Evolutionary conservation across 139 green algal species (phyloP).

Genomic region (Chlamydomonas applanata): DNA sequence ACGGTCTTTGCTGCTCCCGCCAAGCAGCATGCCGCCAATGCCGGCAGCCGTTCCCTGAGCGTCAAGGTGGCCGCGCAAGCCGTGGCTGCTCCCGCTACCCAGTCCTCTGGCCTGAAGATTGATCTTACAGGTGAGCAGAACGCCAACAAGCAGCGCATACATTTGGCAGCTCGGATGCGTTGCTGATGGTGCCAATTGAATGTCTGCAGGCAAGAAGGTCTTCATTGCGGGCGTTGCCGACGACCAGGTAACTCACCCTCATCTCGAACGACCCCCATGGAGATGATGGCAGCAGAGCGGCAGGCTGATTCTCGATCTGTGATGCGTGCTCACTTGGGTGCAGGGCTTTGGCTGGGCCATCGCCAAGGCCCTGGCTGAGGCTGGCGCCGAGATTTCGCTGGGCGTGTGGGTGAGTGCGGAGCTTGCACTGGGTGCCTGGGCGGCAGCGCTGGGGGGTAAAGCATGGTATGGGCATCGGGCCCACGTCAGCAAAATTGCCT

Average conservation of each 20-base stretch:
- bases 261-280: neutral
- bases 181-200: neutral
- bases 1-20: too few species aligned
- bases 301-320: neutral
- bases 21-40: too few species aligned
- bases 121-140: constrained; percentile 58
- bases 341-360: constrained; percentile 97
- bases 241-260: constrained; percentile 76
- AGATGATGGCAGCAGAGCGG: neutral
- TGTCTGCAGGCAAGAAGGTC: constrained; percentile 88
- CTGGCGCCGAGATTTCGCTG: constrained; percentile 92
- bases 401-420: constrained; percentile 90
- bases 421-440: too few species aligned
- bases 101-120: constrained; percentile 50
- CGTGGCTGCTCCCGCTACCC: constrained; percentile 23
- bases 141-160: neutral
- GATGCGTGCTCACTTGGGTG: neutral
- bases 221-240: constrained; percentile 99
- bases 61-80: constrained; percentile 9
- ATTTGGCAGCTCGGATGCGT: neutral
- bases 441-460: too few species aligned
- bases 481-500: too few species aligned
- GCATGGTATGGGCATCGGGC: too few species aligned
- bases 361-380: constrained; percentile 90
- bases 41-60: constrained; percentile 13